Conservation (phyloP, 805 yeast genomes). For the Saturnispora sanitii region DNA sequence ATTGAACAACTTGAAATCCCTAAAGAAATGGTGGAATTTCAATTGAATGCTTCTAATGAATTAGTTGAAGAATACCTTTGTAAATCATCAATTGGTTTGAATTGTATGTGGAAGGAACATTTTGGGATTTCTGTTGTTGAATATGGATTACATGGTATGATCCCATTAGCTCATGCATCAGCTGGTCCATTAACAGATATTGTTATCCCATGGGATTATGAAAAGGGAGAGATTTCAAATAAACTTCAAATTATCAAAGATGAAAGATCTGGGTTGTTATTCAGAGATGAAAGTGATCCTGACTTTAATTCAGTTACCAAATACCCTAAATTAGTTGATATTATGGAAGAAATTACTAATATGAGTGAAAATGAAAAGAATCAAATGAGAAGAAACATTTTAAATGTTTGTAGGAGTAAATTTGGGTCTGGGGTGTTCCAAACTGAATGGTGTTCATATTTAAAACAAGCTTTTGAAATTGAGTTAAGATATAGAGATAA, state of each 20-base stretch:
- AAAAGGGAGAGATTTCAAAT: conserved; percentile 17
- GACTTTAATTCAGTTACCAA: conserved; percentile 30
- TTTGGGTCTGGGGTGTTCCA: conserved; percentile 22
- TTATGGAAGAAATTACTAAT: conserved; percentile 30
- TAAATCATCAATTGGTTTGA: conserved; percentile 64
- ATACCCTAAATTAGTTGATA: conserved; percentile 33
- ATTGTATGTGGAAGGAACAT: conserved; percentile 99
- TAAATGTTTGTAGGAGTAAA: conserved; percentile 18
- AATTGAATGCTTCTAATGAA: conserved; percentile 63
- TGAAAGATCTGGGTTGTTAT: conserved; percentile 67
- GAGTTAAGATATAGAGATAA: conserved; percentile 15
- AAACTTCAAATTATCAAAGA: neutral
- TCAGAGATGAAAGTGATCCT: conserved; percentile 62
- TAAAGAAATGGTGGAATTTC: conserved; percentile 28
- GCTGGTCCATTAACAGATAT: conserved; percentile 94
- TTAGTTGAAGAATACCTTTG: conserved; percentile 46
- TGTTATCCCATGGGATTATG: conserved; percentile 45
- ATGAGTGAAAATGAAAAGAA: conserved; percentile 12
- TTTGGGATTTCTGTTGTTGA: conserved; percentile 97
- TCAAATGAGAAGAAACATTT: conserved; percentile 17
- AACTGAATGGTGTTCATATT: conserved; percentile 17
- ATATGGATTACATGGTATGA: conserved; percentile 72
- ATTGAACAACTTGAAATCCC: conserved; percentile 35
- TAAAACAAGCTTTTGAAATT: conserved; percentile 9
- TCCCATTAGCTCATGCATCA: conserved; percentile 87